Evolutionary conservation across 2,329 filamentous ascomycete genomes (phyloP).

Genomic region (Pseudofabraea citricarpa): DNA sequence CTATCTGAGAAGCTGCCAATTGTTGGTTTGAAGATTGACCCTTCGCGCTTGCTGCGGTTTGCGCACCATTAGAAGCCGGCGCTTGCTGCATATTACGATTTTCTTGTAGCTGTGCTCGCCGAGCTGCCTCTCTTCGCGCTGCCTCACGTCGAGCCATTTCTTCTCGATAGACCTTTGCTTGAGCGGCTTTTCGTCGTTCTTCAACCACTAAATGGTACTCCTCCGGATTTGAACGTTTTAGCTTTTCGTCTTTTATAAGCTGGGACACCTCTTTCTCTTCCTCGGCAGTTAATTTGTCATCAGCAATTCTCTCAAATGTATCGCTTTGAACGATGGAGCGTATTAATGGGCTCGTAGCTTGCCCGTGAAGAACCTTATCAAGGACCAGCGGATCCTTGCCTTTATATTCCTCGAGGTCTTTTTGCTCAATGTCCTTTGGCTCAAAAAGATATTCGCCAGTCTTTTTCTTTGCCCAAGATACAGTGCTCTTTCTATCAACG

Average conservation of each 20-base stretch:
- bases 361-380: conserved; percentile 54
- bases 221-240: conserved; percentile 21
- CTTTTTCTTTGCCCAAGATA: conserved; percentile 57
- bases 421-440: conserved; percentile 45
- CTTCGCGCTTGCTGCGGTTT: no score
- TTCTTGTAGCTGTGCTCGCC: neutral
- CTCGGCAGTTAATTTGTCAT: conserved; percentile 55
- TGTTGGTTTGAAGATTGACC: no score
- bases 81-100: no score
- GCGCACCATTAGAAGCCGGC: no score
- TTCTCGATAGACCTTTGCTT: neutral
- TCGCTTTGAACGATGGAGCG: conserved; percentile 61
- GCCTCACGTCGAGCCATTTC: no score
- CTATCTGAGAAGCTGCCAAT: no score
- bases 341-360: conserved; percentile 41
- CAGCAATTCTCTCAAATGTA: conserved; percentile 66
- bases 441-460: conserved; percentile 51
- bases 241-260: conserved; percentile 30
- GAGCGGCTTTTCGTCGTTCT: neutral
- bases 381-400: conserved; percentile 57
- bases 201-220: conserved; percentile 5
- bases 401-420: conserved; percentile 45
- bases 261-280: conserved; percentile 52
- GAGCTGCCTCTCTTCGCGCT: neutral
- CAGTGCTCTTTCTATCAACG: conserved; percentile 75